Percentiles rank a stretch among this genome's conserved stretches.
These are phyloP conservation scores for Phytophthora tubulina DNA, from an alignment of 352 stramenopile species.

Conservation along the genomic window DNA sequence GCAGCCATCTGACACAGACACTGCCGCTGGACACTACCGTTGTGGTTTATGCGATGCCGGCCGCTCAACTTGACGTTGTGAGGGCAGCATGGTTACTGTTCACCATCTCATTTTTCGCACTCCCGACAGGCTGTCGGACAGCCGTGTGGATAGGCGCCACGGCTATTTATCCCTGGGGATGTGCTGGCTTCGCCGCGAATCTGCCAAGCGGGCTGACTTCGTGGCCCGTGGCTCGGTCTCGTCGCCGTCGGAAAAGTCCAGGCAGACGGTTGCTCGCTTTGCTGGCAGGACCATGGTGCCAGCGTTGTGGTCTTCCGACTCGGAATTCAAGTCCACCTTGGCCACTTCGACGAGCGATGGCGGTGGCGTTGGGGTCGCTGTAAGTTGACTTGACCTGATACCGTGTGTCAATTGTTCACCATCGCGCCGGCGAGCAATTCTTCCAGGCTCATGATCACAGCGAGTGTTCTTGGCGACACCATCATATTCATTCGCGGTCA, in stretches of 20 bases:
- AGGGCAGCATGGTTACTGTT: neutral
- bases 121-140: conserved; percentile 13
- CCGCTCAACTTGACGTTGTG: conserved; percentile 39
- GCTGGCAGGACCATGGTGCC: conserved; percentile 2
- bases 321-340: conserved; percentile 1
- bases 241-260: conserved; percentile 33
- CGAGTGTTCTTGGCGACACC: conserved; percentile 13
- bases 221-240: neutral
- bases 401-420: conserved; percentile 33
- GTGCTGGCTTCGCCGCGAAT: conserved; percentile 32
- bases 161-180: conserved; percentile 41
- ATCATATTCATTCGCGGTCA: conserved; percentile 33
- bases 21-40: conserved; percentile 30
- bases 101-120: conserved; percentile 26
- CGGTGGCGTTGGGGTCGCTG: neutral
- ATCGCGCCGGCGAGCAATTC: conserved; percentile 50
- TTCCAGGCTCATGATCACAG: conserved; percentile 31
- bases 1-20: conserved; percentile 35
- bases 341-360: conserved; percentile 3
- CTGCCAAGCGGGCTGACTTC: conserved; percentile 16
- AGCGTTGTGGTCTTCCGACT: conserved; percentile 10
- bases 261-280: conserved; percentile 2
- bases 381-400: conserved; percentile 38
- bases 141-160: conserved; percentile 41
- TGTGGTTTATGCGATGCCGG: conserved; percentile 30